Evolutionary conservation across 2,329 filamentous ascomycete genomes (phyloP).

Genomic region (Neofusicoccum umdonicola): DNA sequence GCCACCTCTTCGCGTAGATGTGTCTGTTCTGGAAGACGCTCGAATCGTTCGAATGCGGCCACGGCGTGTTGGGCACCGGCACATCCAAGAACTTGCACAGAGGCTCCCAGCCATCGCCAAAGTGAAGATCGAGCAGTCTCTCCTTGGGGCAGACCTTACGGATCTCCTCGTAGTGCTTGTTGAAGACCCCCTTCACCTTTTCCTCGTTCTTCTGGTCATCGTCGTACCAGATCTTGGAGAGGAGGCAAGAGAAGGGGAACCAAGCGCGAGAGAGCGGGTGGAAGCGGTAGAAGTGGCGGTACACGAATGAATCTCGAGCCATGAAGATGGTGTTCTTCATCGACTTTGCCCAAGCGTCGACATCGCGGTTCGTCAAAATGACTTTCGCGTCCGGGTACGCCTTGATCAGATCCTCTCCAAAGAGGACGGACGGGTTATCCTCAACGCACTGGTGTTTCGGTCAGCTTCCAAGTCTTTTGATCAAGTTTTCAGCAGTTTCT

Average conservation of each 20-base stretch:
- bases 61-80: slow-evolving; percentile 23
- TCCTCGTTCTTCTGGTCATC: slow-evolving; percentile 6
- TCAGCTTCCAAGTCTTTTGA: not conserved
- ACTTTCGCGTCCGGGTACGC: slow-evolving; percentile 23
- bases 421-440: not conserved
- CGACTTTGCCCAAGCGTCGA: slow-evolving; percentile 7
- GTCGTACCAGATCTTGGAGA: not conserved
- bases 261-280: not conserved
- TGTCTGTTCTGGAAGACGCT: not conserved
- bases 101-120: slow-evolving; percentile 28
- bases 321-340: slow-evolving; percentile 16
- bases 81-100: slow-evolving; percentile 30
- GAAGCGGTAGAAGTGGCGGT: not conserved
- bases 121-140: slow-evolving; percentile 26
- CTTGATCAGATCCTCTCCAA: slow-evolving; percentile 22
- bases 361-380: slow-evolving; percentile 20
- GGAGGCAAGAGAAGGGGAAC: not conserved
- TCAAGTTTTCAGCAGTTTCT: not conserved
- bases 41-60: slow-evolving; percentile 23
- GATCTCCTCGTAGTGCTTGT: slow-evolving; percentile 21
- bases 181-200: slow-evolving; percentile 7
- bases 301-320: not conserved
- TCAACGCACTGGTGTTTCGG: not conserved
- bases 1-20: not conserved
- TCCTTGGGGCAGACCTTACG: slow-evolving; percentile 23